Evolutionary conservation across 148 eudicot species (phyloP), one percentile per base, ranked within the genome.

Genomic region (Agrostemma githago): DNA sequence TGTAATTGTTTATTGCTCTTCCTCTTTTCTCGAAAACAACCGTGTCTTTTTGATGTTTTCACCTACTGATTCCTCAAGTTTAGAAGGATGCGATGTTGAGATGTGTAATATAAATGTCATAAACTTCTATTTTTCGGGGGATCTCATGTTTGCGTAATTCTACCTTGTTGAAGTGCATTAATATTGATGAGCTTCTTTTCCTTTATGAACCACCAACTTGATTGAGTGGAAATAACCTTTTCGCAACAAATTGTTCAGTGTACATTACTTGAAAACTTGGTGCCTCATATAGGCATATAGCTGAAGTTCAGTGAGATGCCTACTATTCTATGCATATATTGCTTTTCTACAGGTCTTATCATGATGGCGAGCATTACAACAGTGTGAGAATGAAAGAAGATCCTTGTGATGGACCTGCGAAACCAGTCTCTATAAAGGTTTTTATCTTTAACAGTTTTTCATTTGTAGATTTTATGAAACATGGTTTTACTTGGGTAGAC

Each of bases 351-450:
- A 94, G 97, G 74, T 89, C 92, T 77, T 94, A 89, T 83, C 98
- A 94, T 77, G 94, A 91, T 60, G 91, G 91, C 21, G 92, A 88
- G 76, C 97, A 91, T 79, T 91, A 94, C 76, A 94, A 94, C 77
- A 91, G 97, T 70, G 89, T 91, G 68, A 87, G 97, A 70, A 79
- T 79, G 69, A 92, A 90, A 77, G 97, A 94, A 77, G 98, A 94
- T 80, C 76, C 86, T 63, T 83, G 92, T 82, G 72, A 61, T 72
- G 98, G 97, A 81, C 87, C 98, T 79, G 97, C 98, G 39, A 82
- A 79, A 76, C 88, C 92, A 78, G 77, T 94, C 54, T 44, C 71
- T 51, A 91, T 94, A 59, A 85, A 91, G 98, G 98, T 93, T 81
- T 39, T 43, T 6, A 6, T 60, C 11, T 12, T 51, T 9, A 10